These are phyloP conservation scores for Chenopodium formosanum DNA, from an alignment of 148 eudicot species.

Conservation along the genomic window DNA sequence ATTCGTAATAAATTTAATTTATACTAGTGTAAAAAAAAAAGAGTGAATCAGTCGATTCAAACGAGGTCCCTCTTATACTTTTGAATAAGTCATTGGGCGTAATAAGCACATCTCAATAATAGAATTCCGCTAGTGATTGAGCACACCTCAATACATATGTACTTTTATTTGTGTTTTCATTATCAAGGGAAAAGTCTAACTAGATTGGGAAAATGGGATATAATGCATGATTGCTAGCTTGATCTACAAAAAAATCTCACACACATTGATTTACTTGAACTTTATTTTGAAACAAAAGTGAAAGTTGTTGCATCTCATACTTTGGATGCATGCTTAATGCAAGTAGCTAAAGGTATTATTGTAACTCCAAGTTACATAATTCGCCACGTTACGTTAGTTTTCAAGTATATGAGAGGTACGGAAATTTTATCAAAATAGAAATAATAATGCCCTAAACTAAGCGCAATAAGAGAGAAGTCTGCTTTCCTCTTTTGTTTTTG, in stretches of 20 bases:
- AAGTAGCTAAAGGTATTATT: constrained; percentile 2
- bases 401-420: constrained; percentile 13
- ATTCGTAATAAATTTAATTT: no score
- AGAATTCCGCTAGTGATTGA: no score
- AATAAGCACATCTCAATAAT: background rate
- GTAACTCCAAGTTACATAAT: background rate
- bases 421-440: background rate
- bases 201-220: background rate
- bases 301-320: background rate
- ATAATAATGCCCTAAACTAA: background rate
- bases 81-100: no score
- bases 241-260: background rate
- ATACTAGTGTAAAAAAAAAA: no score
- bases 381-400: background rate
- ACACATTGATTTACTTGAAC: background rate
- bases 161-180: background rate
- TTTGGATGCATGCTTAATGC: constrained; percentile 5
- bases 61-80: no score
- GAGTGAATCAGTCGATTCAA: no score
- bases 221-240: background rate
- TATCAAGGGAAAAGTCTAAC: background rate
- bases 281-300: background rate
- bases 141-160: background rate
- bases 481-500: background rate
- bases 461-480: background rate